Base-by-base conservation (phyloP, 495 filamentous ascomycete genomes). In the Aspergillus coremiiformis region DNA sequence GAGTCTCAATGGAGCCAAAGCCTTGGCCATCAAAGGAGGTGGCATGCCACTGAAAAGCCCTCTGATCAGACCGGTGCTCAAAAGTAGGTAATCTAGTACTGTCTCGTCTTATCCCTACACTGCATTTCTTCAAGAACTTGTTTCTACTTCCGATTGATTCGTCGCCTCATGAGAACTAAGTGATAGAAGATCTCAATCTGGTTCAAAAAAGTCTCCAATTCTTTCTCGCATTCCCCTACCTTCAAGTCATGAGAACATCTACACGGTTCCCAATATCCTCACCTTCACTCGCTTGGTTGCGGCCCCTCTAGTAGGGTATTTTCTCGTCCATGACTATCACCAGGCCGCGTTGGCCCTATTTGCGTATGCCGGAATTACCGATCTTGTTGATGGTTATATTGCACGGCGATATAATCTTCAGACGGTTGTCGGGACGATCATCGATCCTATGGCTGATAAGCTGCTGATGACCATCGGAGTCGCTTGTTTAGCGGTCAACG, bases 401-500 rank as follows among this genome's bases (percentile, higher is more conserved):
- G 93, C 93, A 14, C 82, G 93, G 37, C 76, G 75, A 44, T 97
- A 85, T 78, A 84, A 90, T 33, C 81, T 89, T 10, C 84, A 90
- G 68, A 97, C 93, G 0, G 94, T 98, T 1, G 89, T 97, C 12
- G 93, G 93, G n/a, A 91, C 86, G 43, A 83, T 98, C 27, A 90
- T 98, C 49, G 92, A 97, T 60, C 92, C 92, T 10, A 93, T 95
- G 86, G 92, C 92, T 12, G 92, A 97, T 63, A 97, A 97, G 75
- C 81, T 82, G 10, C 74, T 97, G 53, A 97, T 98, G 93, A 96
- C 90, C 3, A 78, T 95, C 27, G 71, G 94, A 48, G 92, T 91
- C 0, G 84, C 90, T 6, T 86, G 84, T 52, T 65, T 97, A 33
- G 91, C 90, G 5, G 71, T 85, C 35, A 87, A 94, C 51, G 91